Base-by-base conservation (phyloP, 805 yeast species). In the Myxozyma kluyveri region DNA sequence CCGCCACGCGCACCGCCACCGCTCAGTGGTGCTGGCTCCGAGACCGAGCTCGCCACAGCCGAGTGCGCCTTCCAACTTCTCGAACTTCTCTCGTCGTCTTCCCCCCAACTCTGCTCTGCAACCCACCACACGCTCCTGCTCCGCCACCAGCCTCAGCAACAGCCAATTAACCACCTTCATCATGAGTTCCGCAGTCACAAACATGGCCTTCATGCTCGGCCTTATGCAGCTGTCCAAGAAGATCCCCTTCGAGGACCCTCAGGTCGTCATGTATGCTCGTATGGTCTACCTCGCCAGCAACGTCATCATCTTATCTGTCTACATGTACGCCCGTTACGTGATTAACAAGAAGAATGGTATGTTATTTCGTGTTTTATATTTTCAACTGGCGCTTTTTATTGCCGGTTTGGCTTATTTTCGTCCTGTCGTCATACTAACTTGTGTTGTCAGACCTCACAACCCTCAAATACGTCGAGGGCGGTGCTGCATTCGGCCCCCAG, bases 191-290 rank as follows among this genome's bases (percentile, higher is more conserved):
- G 95, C 95, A 61, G 74, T 90, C 61, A 72, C 88, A 61, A 90
- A 91, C 75, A 72, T 93, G 63, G 86, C 78, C 64, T 74, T 93
- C 79, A 91, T 90, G 96, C 83, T 90, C 68, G 86, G 81, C 77
- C 88, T 88, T 88, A 91, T 90, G 96, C 96, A 89, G 72, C 86
- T 89, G 59, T 82, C 96, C 59, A 87, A 88, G 71, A 82, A 80
- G 68, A 75, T 93, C 57, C 93, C 91, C 71, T 82, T 90, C 71
- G 97, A 91, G 70, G 80, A 90, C 72, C 91, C 95, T 42, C 71
- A 72, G 59, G 78, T 81, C 52, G 74, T 89, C 47, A 72, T 84
- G 68, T 84, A 81, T 68, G 90, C 88, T 49, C 82, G 99, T 70
- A 73, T 75, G 35, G 80, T 81, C 41, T 93, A 88, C 74, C 70